These are phyloP conservation scores for Mycena citricolor DNA, from an alignment of 1,284 basidiomycete species.

Conservation along the genomic window DNA sequence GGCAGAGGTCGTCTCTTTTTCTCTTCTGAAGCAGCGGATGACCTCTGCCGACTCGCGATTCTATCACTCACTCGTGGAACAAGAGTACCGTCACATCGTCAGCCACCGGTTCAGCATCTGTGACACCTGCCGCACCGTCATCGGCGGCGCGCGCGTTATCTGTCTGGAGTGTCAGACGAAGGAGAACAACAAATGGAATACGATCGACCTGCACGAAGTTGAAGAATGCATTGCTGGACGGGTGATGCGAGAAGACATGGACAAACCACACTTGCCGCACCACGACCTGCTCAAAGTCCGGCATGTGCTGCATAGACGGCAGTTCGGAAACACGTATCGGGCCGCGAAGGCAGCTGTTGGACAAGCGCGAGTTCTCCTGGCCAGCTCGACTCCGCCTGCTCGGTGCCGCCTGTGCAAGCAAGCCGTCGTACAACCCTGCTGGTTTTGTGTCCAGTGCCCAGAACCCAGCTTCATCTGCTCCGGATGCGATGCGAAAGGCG, in stretches of 20 bases:
- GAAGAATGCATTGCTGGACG: constrained; percentile 19
- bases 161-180: constrained; percentile 20
- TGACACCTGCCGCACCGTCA: constrained; percentile 21
- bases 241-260: constrained; percentile 23
- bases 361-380: constrained; percentile 13
- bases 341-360: constrained; percentile 23
- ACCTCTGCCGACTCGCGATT: constrained; percentile 11
- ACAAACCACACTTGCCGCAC: constrained; percentile 26
- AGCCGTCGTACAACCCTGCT: constrained; percentile 25
- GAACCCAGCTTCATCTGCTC: constrained; percentile 21
- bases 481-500: constrained; percentile 18
- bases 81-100: too few relatives aligned
- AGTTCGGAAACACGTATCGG: constrained; percentile 25
- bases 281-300: constrained; percentile 34
- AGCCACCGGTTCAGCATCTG: too few relatives aligned
- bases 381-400: too few relatives aligned
- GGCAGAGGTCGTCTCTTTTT: constrained; percentile 7
- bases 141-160: constrained; percentile 15
- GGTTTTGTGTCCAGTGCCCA: constrained; percentile 31
- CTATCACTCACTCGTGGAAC: constrained; percentile 14
- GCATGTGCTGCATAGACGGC: constrained; percentile 25
- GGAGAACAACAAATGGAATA: constrained; percentile 17
- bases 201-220: constrained; percentile 28
- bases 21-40: constrained; percentile 8
- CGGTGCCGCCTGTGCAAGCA: constrained; percentile 12